Percentiles rank a stretch among this genome's conserved stretches.
Conservation (phyloP, 2,329 filamentous ascomycete species). For the Coniochaeta prunicola region DNA sequence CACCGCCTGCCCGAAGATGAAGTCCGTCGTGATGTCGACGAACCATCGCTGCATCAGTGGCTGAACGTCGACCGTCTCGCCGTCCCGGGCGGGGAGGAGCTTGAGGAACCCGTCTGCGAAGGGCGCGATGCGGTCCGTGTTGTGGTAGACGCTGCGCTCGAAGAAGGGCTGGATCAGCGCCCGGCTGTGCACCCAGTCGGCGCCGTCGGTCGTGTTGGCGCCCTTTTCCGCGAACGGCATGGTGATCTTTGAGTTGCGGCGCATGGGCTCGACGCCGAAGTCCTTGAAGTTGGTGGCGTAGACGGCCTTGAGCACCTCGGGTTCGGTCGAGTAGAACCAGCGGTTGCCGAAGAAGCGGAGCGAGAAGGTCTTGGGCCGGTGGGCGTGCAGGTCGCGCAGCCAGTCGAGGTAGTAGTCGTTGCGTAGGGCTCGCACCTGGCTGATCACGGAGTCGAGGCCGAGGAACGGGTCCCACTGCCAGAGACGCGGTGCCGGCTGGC, state of each 20-base stretch:
- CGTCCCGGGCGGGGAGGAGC: constrained; percentile 54
- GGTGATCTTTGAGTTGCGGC: constrained; percentile 26
- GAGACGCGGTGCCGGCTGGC: too few relatives aligned
- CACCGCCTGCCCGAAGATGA: constrained; percentile 44
- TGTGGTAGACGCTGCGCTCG: too few relatives aligned
- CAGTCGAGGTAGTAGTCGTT: too few relatives aligned
- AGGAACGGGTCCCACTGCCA: too few relatives aligned
- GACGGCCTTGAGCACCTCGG: constrained; percentile 48
- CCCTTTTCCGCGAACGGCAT: constrained; percentile 40
- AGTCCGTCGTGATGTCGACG: constrained; percentile 60
- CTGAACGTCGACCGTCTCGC: constrained; percentile 52
- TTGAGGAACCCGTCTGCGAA: constrained; percentile 63
- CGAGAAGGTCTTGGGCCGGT: too few relatives aligned
- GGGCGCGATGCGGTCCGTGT: constrained; percentile 57
- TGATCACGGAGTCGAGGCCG: too few relatives aligned
- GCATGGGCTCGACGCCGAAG: constrained; percentile 35
- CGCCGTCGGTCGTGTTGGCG: constrained; percentile 48
- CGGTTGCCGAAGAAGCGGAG: too few relatives aligned
- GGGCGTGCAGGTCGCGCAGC: too few relatives aligned
- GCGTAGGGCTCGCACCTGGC: too few relatives aligned
- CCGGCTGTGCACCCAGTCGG: constrained; percentile 43
- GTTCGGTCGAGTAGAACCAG: too few relatives aligned
- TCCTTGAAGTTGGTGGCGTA: constrained; percentile 46
- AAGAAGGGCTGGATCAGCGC: constrained; percentile 47
- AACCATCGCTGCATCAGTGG: constrained; percentile 58